Evolutionary conservation across 2,329 filamentous ascomycete species (phyloP), one percentile per base, ranked within the genome.

Genomic region (Mycocentrospora acerina): DNA sequence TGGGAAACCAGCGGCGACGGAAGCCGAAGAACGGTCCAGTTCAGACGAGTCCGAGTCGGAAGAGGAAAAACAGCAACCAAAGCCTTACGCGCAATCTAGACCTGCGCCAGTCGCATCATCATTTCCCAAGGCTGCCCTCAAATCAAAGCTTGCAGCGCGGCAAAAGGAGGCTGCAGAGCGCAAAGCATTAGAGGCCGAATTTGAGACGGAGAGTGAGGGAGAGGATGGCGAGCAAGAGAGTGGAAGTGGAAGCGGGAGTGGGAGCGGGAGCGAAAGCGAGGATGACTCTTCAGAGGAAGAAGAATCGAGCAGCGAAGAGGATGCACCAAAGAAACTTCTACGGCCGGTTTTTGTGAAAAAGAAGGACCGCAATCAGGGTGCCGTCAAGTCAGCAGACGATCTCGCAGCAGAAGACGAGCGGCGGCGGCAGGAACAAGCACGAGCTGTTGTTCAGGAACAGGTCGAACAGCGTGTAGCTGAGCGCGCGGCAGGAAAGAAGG

Each of bases 381-480:
- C 52, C 3, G 46, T 44, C 17, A 61, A 69, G 32, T 51, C 66
- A 1, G 60, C 69, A 27, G 68, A 73, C 19, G 60, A 73, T 30
- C 42, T 66, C 6, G 70, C 69, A 16, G 74, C 70, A 2, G 76
- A 76, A 43, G 72, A 75, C 34, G 71, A 79, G 46, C 67, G 76
- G 2, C 78, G 81, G 24, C 82, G 80, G 46, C 83, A 85, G 62
- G 83, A 85, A 26, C 81, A 85, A 42, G 81, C 86, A 10, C 85
- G 95, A 63, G 83, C 80, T 40, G 73, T 97, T 8, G 82, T 98
- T 11, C 89, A 95, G 62, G 88, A 90, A 54, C 90, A 97, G 62
- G 82, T 97, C 29, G 83, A 86, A 57, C 88, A 87, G 51, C 86
- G 91, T 56, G 79, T 87, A 0, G 85, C 85, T 4, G 88, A 86